These are phyloP conservation scores for Lepidium africanum DNA, from an alignment of 345 rosid genomes.

Conservation along the genomic window DNA sequence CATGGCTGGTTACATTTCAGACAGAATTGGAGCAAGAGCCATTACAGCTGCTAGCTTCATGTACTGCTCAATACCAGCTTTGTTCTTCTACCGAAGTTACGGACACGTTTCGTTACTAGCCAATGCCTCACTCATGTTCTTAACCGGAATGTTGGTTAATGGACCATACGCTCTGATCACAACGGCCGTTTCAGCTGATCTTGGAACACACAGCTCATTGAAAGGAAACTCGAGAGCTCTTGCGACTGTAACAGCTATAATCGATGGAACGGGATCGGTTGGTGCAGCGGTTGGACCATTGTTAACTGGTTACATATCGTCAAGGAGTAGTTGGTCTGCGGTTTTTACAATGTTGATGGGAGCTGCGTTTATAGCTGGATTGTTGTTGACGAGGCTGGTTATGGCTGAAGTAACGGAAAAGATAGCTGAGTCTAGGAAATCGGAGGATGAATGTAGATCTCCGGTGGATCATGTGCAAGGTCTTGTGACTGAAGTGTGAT, in stretches of 20 bases:
- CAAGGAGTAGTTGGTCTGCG: conserved; percentile 67
- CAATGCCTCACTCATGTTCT: conserved; percentile 63
- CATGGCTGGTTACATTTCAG: conserved; percentile 89
- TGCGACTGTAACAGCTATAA: conserved; percentile 95
- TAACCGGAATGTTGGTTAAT: conserved; percentile 84
- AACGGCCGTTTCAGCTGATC: conserved; percentile 91
- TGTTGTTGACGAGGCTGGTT: conserved; percentile 68
- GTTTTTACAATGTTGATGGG: conserved; percentile 94
- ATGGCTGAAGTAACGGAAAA: conserved; percentile 70
- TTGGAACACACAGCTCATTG: conserved; percentile 90
- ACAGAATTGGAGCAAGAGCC: conserved; percentile 71
- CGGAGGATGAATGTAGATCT: conserved; percentile 17
- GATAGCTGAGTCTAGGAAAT: conserved; percentile 41
- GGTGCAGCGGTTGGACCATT: conserved; percentile 98
- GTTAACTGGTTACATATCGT: conserved; percentile 79
- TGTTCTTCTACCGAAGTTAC: conserved; percentile 71
- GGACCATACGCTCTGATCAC: conserved; percentile 95
- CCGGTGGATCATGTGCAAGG: conserved; percentile 11
- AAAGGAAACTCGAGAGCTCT: conserved; percentile 83
- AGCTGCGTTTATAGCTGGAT: conserved; percentile 74
- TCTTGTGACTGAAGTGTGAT: conserved; percentile 22
- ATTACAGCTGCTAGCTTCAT: conserved; percentile 89
- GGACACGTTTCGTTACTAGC: conserved; percentile 61
- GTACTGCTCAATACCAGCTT: conserved; percentile 88
- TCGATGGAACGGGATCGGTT: conserved; percentile 94